Evolutionary conservation across 768 basidiomycete species (phyloP).

Genomic region (Termitomyces sp.): DNA sequence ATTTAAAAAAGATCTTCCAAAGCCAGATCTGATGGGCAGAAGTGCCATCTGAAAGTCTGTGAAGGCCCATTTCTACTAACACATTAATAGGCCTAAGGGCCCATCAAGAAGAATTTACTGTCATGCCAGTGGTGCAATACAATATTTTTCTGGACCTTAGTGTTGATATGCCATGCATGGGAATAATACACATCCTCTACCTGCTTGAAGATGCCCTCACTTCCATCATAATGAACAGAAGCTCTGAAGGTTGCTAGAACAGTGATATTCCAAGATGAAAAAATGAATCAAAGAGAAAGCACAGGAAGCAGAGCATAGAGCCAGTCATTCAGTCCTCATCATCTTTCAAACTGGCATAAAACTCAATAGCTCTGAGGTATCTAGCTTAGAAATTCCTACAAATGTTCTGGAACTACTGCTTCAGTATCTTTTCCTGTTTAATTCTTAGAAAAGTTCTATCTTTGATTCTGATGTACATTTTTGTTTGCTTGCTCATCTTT

Average conservation of each 20-base stretch:
- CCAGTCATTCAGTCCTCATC: no score
- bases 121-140: no score
- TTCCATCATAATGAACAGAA: neutral
- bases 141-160: constrained; percentile 20
- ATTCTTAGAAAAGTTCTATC: neutral
- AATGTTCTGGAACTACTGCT: constrained; percentile 11
- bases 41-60: no score
- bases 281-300: constrained; percentile 17
- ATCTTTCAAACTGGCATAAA: neutral
- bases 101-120: no score
- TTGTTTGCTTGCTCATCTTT: constrained; percentile 18
- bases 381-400: neutral
- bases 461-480: constrained; percentile 12
- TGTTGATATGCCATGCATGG: constrained; percentile 28
- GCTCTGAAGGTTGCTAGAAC: neutral
- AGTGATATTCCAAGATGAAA: constrained; percentile 18
- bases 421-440: neutral
- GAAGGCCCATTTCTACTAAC: no score
- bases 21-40: no score
- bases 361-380: neutral
- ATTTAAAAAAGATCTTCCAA: no score
- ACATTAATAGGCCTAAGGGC: no score
- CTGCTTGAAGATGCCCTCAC: constrained; percentile 13
- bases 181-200: constrained; percentile 28
- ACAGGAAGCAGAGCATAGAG: constrained; percentile 6